Conservation (phyloP, 2,329 filamentous ascomycete species). For the Neopestalotiopsis sp. region DNA sequence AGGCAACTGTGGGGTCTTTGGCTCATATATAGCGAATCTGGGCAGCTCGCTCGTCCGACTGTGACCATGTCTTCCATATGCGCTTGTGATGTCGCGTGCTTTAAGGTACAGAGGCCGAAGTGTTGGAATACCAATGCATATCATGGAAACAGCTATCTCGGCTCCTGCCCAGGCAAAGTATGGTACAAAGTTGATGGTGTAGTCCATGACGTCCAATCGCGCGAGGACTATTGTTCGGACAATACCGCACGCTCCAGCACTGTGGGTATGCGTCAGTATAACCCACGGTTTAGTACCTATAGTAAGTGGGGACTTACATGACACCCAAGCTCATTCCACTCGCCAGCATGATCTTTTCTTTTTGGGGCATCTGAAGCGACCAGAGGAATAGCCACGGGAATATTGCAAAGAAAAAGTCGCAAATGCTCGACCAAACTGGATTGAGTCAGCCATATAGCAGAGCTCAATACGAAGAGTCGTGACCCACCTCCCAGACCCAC, state of each 20-base stretch:
- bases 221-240: constrained; percentile 34
- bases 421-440: constrained; percentile 42
- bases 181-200: constrained; percentile 36
- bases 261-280: constrained; percentile 21
- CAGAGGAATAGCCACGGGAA: constrained; percentile 36
- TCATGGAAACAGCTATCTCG: constrained; percentile 35
- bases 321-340: constrained; percentile 35
- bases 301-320: constrained; percentile 27
- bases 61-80: constrained; percentile 21
- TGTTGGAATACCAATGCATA: constrained; percentile 34
- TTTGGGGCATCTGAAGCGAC: constrained; percentile 31
- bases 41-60: constrained; percentile 31
- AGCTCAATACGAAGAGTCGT: neutral
- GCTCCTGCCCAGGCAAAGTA: constrained; percentile 37
- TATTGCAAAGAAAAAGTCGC: constrained; percentile 34
- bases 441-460: neutral
- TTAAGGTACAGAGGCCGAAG: constrained; percentile 34
- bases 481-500: constrained; percentile 41
- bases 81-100: constrained; percentile 29
- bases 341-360: constrained; percentile 35
- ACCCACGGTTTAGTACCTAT: neutral
- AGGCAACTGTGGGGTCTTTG: constrained; percentile 21
- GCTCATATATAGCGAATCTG: constrained; percentile 32
- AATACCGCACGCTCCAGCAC: constrained; percentile 42
- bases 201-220: constrained; percentile 32